phyloP scores from a whole-genome alignment of 1,284 basidiomycete genomes.

The Fomitopsis schrenkii region DNA sequence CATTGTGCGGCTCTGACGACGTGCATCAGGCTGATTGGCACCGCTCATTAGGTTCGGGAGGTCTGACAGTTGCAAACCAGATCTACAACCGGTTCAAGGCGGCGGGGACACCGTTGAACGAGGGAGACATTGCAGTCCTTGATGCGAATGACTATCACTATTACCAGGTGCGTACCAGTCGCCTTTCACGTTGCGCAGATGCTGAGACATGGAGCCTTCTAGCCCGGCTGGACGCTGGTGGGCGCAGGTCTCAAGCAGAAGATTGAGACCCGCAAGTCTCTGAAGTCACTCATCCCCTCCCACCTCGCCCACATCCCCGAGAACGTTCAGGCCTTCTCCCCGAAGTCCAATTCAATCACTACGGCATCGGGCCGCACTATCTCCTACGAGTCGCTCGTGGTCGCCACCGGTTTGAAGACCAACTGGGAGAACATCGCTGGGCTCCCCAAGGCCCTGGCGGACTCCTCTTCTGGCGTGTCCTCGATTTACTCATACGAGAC shows the following conservation, averaged over 20 bases:
- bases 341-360: slow-evolving; percentile 70
- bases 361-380: slow-evolving; percentile 70
- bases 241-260: slow-evolving; percentile 82
- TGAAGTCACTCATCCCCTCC: slow-evolving; percentile 67
- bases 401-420: slow-evolving; percentile 86
- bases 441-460: slow-evolving; percentile 72
- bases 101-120: slow-evolving; percentile 62
- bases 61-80: slow-evolving; percentile 78
- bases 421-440: slow-evolving; percentile 82
- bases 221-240: slow-evolving; percentile 76
- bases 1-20: neutral
- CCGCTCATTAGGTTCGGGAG: slow-evolving; percentile 59
- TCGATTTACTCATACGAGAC: slow-evolving; percentile 92
- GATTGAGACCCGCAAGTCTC: slow-evolving; percentile 60
- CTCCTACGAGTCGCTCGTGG: slow-evolving; percentile 84
- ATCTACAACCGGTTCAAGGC: slow-evolving; percentile 76
- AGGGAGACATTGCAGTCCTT: slow-evolving; percentile 80
- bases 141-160: slow-evolving; percentile 76
- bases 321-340: slow-evolving; percentile 75
- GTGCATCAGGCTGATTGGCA: slow-evolving; percentile 1
- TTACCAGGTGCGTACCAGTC: slow-evolving; percentile 55
- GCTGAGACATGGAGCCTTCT: slow-evolving; percentile 7
- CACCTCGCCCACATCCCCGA: slow-evolving; percentile 76
- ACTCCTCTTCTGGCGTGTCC: slow-evolving; percentile 80
- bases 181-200: slow-evolving; percentile 1